Evolutionary conservation across 805 yeast genomes (phyloP), one percentile per base, ranked within the genome.

Genomic region (Clavispora fructus): DNA sequence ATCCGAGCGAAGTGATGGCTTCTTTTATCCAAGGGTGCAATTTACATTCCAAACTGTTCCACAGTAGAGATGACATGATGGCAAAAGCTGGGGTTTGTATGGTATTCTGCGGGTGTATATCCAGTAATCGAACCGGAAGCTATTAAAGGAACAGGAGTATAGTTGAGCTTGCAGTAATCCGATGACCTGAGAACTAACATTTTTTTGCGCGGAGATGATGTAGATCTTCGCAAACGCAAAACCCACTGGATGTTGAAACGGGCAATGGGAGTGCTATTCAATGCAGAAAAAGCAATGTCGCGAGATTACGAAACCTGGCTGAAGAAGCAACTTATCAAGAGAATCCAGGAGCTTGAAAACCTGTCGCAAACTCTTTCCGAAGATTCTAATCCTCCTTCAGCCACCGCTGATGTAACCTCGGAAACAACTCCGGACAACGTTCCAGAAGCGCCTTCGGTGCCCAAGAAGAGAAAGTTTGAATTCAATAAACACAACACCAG

Each of bases 1-100:
- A 91, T 2, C 95, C 97, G 50, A 85, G 61, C 1, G 91, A 78
- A n/a, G 69, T 65, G 11, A 91, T 74, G 2, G 96, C 94, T 1
- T 82, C 85, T 27, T 53, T 51, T 29, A 88, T 62, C 95, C 95
- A 88, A 8, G 87, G 85, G 33, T 79, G 79, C 29, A 87, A 61
- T 7, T 73, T 63, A 42, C 70, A 75, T 14, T 74, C 59, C 31
- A 85, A 59, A 7, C 76, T 71, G 9, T 74, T 75, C 95, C 95
- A 88, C 6, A 70, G 64, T 42, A 83, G 70, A 1, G 91, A 65
- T 14, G 65, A 40, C 43, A 44, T 44, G 30, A 7, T 40, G 19
- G 6, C 26, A n/a, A 64, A 53, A 39, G 59, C 56, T 19, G 62
- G 63, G 58, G 4, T 10, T 14, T 19, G 7, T 19, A 4, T 3